phyloP scores from a whole-genome alignment of 2,329 filamentous ascomycete species.

The Neonectria magnoliae region DNA sequence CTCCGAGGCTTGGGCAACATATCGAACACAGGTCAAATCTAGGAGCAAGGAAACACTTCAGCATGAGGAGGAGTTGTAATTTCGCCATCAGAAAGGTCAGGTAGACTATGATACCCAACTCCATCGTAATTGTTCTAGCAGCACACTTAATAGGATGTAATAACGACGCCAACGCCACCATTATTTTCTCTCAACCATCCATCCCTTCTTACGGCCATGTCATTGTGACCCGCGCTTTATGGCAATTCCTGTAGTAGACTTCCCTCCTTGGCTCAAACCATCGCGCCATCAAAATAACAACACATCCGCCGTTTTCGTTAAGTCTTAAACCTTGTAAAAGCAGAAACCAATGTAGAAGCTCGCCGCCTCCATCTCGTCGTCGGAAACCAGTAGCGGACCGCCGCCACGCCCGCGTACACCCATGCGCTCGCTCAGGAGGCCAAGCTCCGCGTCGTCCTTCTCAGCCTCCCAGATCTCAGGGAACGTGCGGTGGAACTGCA shows the following conservation, averaged over 20 bases:
- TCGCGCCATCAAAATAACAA: neutral
- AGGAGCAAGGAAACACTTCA: slow-evolving; percentile 13
- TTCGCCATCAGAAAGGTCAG: slow-evolving; percentile 30
- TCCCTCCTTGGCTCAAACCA: neutral
- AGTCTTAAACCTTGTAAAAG: slow-evolving; percentile 86
- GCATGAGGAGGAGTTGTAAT: slow-evolving; percentile 39
- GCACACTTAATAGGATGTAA: slow-evolving; percentile 29
- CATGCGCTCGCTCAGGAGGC: slow-evolving; percentile 94
- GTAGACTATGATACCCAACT: slow-evolving; percentile 48
- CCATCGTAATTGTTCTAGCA: slow-evolving; percentile 28
- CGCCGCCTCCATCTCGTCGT: slow-evolving; percentile 92
- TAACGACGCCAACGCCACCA: slow-evolving; percentile 33
- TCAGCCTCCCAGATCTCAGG: slow-evolving; percentile 91
- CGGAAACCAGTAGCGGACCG: slow-evolving; percentile 74
- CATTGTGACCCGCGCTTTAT: neutral
- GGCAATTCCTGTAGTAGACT: neutral
- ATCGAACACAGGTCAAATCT: neutral
- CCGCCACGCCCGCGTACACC: slow-evolving; percentile 80
- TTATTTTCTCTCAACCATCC: slow-evolving; percentile 5
- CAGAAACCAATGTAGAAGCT: slow-evolving; percentile 94
- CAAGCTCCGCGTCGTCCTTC: slow-evolving; percentile 83
- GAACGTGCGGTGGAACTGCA: slow-evolving; percentile 94
- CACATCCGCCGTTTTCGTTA: neutral
- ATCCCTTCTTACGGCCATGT: neutral
- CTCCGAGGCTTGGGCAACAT: neutral